These are phyloP conservation scores for Tieghemostelium lacteum DNA, from an alignment of 78 protist genomes.

Conservation along the genomic window DNA sequence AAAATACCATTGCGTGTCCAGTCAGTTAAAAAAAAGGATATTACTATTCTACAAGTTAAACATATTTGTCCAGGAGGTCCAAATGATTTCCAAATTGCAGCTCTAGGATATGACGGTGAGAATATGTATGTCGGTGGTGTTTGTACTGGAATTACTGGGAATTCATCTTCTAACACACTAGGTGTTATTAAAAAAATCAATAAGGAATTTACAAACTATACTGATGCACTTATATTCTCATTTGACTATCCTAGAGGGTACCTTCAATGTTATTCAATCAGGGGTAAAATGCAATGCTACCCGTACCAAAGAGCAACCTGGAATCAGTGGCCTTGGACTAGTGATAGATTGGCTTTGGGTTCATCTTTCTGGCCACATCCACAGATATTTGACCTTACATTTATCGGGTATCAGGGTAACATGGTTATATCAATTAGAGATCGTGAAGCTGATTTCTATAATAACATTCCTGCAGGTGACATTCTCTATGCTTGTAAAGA, in stretches of 20 bases:
- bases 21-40: not conserved
- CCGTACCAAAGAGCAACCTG: not conserved
- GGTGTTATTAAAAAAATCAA: constrained; percentile 1
- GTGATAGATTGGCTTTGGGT: not conserved
- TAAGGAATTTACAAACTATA: not conserved
- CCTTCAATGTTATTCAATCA: constrained; percentile 25
- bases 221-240: not conserved
- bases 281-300: constrained; percentile 5
- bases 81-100: constrained; percentile 3
- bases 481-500: constrained; percentile 38
- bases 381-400: constrained; percentile 15
- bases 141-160: not conserved
- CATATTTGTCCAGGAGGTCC: not conserved
- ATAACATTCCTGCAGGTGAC: constrained; percentile 33
- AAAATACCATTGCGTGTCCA: constrained; percentile 26
- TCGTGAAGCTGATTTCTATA: constrained; percentile 14
- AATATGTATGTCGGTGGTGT: constrained; percentile 49
- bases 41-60: not conserved
- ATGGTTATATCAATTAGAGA: constrained; percentile 30
- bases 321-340: not conserved
- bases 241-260: constrained; percentile 17
- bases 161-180: not conserved
- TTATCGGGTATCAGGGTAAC: constrained; percentile 43
- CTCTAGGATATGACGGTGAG: constrained; percentile 47
- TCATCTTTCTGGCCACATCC: constrained; percentile 32